phyloP scores from a whole-genome alignment of 2,329 filamentous ascomycete species.

The Fusarium acutatum region DNA sequence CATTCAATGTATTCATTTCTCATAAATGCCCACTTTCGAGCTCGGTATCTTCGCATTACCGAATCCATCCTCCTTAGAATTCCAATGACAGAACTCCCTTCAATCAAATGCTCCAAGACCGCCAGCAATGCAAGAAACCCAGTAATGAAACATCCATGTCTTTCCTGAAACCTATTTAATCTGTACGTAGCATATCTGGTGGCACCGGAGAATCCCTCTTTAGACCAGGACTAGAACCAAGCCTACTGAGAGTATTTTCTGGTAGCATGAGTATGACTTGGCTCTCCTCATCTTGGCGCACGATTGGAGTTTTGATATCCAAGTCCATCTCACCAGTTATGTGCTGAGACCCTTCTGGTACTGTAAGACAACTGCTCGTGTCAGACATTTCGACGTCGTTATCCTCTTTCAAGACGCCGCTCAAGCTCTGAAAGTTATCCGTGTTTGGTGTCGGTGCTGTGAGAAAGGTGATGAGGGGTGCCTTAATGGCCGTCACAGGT shows the following conservation, averaged over 20 bases:
- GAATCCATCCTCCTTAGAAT: neutral
- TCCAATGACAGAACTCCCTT: constrained; percentile 2
- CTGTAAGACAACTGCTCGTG: constrained; percentile 49
- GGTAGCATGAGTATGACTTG: constrained; percentile 25
- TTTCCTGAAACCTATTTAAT: neutral
- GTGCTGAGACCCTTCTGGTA: constrained; percentile 43
- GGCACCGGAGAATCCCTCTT: constrained; percentile 34
- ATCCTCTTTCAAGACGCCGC: constrained; percentile 19
- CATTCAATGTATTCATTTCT: constrained; percentile 20
- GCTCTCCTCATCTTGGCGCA: constrained; percentile 21
- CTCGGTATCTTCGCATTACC: constrained; percentile 21
- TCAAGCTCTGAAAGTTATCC: constrained; percentile 46
- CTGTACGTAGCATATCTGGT: constrained; percentile 19
- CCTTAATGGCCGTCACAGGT: constrained; percentile 35
- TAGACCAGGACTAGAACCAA: constrained; percentile 52
- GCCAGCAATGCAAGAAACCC: constrained; percentile 18
- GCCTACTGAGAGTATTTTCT: constrained; percentile 47
- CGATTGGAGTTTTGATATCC: constrained; percentile 53
- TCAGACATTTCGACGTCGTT: constrained; percentile 63
- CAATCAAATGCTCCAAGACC: constrained; percentile 4
- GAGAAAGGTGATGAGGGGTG: constrained; percentile 24
- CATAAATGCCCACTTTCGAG: constrained; percentile 18
- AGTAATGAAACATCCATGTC: neutral
- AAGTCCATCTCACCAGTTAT: constrained; percentile 45
- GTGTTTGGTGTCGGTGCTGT: constrained; percentile 54